Conservation (phyloP, 2,329 filamentous ascomycete genomes). For the Claviceps digitariae region DNA sequence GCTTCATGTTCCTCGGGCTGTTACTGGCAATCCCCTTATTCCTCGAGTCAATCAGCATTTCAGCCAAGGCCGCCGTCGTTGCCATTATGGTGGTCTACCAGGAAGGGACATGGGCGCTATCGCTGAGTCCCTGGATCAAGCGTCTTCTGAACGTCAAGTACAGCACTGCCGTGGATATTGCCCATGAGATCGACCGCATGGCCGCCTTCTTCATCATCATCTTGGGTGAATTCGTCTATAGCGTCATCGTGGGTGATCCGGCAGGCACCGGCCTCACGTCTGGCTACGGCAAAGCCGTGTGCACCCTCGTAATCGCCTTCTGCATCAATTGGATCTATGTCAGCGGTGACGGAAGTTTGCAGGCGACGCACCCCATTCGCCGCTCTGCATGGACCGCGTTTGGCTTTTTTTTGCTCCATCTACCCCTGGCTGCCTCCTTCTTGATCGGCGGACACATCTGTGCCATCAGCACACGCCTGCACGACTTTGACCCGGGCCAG, state of each 20-base stretch:
- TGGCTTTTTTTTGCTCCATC: neutral
- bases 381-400: constrained; percentile 14
- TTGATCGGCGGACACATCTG: no score
- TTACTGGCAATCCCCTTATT: constrained; percentile 30
- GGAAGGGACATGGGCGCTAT: constrained; percentile 29
- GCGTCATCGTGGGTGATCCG: constrained; percentile 32
- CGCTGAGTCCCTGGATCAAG: constrained; percentile 30
- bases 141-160: constrained; percentile 26
- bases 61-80: constrained; percentile 27
- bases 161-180: constrained; percentile 34
- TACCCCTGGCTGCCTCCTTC: constrained; percentile 4
- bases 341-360: constrained; percentile 31
- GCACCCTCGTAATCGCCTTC: constrained; percentile 34
- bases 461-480: no score
- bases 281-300: constrained; percentile 30
- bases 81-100: constrained; percentile 28
- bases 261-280: constrained; percentile 30
- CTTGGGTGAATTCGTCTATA: constrained; percentile 30
- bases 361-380: constrained; percentile 30
- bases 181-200: constrained; percentile 35
- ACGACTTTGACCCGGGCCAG: no score
- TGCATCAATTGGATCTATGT: constrained; percentile 37
- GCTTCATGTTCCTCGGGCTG: constrained; percentile 26
- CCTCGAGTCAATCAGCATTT: constrained; percentile 23
- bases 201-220: constrained; percentile 18